phyloP scores from a whole-genome alignment of 2,329 filamentous ascomycete genomes.

The Penicillium sp. region DNA sequence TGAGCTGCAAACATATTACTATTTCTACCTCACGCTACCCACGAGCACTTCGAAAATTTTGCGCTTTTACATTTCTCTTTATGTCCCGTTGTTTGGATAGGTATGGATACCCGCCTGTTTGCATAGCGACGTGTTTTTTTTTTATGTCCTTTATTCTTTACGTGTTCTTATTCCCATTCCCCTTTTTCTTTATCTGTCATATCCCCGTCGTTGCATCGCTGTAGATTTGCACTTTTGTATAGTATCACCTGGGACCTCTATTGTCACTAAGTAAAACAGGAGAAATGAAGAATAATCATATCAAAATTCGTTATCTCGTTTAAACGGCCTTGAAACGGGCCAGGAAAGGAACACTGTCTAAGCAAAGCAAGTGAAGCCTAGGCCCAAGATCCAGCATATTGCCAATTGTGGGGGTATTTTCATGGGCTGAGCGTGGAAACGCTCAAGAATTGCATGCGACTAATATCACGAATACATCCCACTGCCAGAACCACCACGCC shows the following conservation, averaged over 20 bases:
- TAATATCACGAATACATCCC: slow-evolving; percentile 7
- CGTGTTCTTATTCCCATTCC: slow-evolving; percentile 1
- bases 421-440: not conserved
- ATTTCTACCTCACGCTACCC: slow-evolving; percentile 19
- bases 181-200: not conserved
- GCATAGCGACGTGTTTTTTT: slow-evolving; percentile 9
- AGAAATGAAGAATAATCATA: not conserved
- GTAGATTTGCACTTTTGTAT: slow-evolving; percentile 1
- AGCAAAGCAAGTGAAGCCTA: not conserved
- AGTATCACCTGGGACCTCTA: not conserved
- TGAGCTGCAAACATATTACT: not conserved
- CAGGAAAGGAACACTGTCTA: not conserved
- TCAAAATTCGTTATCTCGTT: slow-evolving; percentile 10
- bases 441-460: not conserved
- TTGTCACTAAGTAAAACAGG: not conserved
- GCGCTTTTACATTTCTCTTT: not conserved
- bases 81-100: slow-evolving; percentile 11
- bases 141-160: not conserved
- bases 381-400: not conserved
- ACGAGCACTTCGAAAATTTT: slow-evolving; percentile 14
- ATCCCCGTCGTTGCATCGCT: not conserved
- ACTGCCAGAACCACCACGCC: not conserved
- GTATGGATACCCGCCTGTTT: slow-evolving; percentile 21
- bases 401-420: not conserved
- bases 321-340: not conserved